Base-by-base conservation (phyloP, 495 filamentous ascomycete genomes). In the Saxophila tyrrhenica region DNA sequence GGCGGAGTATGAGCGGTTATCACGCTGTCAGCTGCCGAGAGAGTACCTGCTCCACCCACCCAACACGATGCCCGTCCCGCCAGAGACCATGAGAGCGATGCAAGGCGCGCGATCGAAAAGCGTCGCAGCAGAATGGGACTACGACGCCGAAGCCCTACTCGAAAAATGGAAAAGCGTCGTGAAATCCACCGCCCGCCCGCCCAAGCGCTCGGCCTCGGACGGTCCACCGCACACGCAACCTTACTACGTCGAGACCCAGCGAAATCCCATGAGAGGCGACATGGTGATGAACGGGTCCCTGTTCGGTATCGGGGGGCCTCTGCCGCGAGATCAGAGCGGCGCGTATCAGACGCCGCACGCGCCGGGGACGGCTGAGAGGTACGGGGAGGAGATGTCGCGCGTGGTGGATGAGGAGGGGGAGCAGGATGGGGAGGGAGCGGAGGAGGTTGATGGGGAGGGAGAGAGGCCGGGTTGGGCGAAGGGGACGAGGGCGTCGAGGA, bases 11-110 rank as follows among this genome's bases (percentile, higher is more conserved):
- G 82, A 87, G 46, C 76, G 82, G 20, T 69, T 89, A 3, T 81
- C 76, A 41, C 74, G 78, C 19, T 75, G 79, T 50, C 81, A 88
- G 61, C 81, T 85, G 62, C 83, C 84, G 8, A 73, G 80, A 5
- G 85, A 90, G 59, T 86, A 85, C 62, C 77, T 77, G 21, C 71
- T 84, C n/a, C 71, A 77, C 29, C 77, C 80, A 0, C 81, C 86
- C 0, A 70, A 78, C 25, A 84, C 75, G 0, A 66, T 89, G 2
- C 79, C 79, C 2, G 55, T 92, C 1, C 66, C 76, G 16, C 63
- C 72, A 0, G 73, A 75, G 10, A 56, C 58, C 1, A 42, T 64
- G 48, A 56, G 61, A 38, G 62, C 66, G 48, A 16, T 61, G 32
- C 16, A 23, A 3, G 45, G 16, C 3, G 22, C 38, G 16, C 13